Evolutionary conservation across 257 asterid species (phyloP), one percentile per base, ranked within the genome.

Genomic region (Solanum tarijense): DNA sequence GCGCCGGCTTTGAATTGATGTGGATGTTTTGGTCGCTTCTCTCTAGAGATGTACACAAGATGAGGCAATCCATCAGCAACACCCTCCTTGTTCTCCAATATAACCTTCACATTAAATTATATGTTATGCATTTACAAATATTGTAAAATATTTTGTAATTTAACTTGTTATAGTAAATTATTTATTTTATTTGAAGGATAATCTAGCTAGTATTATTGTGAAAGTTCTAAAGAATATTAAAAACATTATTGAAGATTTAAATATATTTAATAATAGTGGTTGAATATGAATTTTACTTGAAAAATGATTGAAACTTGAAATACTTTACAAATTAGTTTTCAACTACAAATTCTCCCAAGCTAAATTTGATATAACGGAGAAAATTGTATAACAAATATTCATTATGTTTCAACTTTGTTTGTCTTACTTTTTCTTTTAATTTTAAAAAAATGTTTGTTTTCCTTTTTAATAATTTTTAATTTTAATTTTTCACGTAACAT

Each of bases 1-100:
- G 93, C 93, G 0, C 93, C 93, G 3, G 93, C 93, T 87, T 91
- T 91, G 84, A 35, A 89, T 34, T 91, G 88, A 86, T 91, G 93
- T 31, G 83, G 90, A 83, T 91, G 88, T 12, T 91, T 87, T 86
- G 93, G 91, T 86, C 88, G 84, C 73, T 91, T 91, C 86, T 90
- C 93, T 83, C 93, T 83, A 12, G 93, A 90, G 13, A 91, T 65
- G 81, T 91, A 91, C 21, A 91, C 83, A 4, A 91, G 85, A 83
- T 86, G 90, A 48, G 93, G 93, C 83, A 90, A 25, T 3, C 58
- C 90, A 25, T 86, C 83, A 3, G 75, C 60, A 27, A 39, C 27
- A 20, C 52, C 41, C 73, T 87, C 89, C 35, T 87, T 87, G 83
- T 89, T 89, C 78, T 90, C 92, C 87, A 48, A 83, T 25, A 91